These are phyloP conservation scores for Globisporangium cylindrosporum DNA, from an alignment of 352 stramenopile species.

Conservation along the genomic window DNA sequence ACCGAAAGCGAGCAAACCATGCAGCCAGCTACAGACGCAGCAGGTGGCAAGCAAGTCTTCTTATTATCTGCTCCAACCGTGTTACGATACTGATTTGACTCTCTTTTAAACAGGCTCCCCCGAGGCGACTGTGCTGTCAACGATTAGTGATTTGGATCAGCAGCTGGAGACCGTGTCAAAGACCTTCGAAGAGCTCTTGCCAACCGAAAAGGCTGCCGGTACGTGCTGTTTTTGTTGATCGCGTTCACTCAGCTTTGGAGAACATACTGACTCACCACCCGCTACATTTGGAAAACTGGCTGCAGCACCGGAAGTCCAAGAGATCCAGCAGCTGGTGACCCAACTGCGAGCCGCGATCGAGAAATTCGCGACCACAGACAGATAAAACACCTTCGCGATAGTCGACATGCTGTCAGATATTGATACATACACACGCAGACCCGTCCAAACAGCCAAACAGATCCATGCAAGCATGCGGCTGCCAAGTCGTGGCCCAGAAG, in stretches of 20 bases:
- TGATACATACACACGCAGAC: not conserved
- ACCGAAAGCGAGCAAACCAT: not conserved
- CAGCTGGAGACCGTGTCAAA: constrained; percentile 23
- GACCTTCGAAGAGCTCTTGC: constrained; percentile 18
- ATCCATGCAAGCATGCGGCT: not conserved
- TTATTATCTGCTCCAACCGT: not conserved
- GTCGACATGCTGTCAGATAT: not conserved
- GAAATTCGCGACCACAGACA: constrained; percentile 13
- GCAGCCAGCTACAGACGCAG: not conserved
- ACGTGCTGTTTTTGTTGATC: constrained; percentile 3
- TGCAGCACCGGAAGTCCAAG: constrained; percentile 32
- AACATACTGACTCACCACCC: not conserved
- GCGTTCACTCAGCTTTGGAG: not conserved
- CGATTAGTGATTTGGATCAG: constrained; percentile 28
- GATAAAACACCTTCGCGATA: not conserved
- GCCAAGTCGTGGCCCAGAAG: not conserved
- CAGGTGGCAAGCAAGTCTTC: not conserved
- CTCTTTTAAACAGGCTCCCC: not conserved
- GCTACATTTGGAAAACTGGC: not conserved
- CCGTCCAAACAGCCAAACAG: not conserved
- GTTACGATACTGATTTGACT: not conserved
- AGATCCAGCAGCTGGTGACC: constrained; percentile 40
- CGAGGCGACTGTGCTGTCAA: constrained; percentile 14
- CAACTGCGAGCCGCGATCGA: constrained; percentile 31
- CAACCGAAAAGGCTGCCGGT: constrained; percentile 14